Conservation (phyloP, 139 green algal genomes). For the Chlorella sp. region DNA sequence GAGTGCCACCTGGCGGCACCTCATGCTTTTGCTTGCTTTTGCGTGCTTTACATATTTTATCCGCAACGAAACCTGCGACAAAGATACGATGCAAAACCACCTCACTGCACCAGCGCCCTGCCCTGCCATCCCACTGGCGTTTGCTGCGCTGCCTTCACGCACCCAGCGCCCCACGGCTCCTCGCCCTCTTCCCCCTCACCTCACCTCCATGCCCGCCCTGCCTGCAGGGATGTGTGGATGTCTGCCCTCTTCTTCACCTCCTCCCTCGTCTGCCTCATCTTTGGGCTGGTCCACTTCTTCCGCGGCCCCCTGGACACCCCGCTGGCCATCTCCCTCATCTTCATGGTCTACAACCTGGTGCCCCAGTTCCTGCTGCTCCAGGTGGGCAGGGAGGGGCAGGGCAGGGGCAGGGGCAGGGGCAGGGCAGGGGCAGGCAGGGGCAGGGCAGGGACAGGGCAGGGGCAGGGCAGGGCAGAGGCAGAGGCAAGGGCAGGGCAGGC, state of each 20-base stretch:
- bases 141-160: too few relatives aligned
- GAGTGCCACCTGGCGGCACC: too few relatives aligned
- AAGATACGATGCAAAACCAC: too few relatives aligned
- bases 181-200: not conserved
- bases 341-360: slow-evolving; percentile 63
- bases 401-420: too few relatives aligned
- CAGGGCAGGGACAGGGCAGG: not conserved
- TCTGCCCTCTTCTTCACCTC: slow-evolving; percentile 30
- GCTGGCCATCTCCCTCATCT: slow-evolving; percentile 60
- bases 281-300: slow-evolving; percentile 56
- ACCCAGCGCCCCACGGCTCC: not conserved
- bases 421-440: not conserved
- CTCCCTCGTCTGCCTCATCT: slow-evolving; percentile 46
- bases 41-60: too few relatives aligned
- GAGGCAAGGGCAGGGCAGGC: not conserved
- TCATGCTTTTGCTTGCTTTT: too few relatives aligned
- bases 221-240: slow-evolving; percentile 52
- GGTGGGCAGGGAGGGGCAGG: not conserved
- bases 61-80: too few relatives aligned
- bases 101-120: not conserved
- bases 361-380: slow-evolving; percentile 62
- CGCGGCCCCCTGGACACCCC: slow-evolving; percentile 36
- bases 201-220: not conserved
- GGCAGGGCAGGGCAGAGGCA: not conserved
- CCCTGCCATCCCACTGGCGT: too few relatives aligned